Conservation (phyloP, 2,329 filamentous ascomycete genomes). For the Microdochium bolleyi region DNA sequence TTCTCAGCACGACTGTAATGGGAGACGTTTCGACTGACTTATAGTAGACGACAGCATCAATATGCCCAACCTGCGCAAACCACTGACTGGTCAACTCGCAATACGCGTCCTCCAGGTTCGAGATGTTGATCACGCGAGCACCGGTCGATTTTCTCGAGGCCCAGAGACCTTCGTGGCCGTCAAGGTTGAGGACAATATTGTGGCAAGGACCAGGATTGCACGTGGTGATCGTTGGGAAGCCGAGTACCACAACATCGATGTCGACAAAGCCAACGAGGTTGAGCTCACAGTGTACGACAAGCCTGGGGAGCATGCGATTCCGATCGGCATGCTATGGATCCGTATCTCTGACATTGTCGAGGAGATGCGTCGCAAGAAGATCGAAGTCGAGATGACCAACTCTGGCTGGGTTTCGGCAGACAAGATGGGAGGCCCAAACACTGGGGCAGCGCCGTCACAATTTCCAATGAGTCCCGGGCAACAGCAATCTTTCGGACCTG, state of each 20-base stretch:
- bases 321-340: conserved; percentile 93
- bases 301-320: conserved; percentile 79
- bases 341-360: conserved; percentile 95
- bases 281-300: conserved; percentile 98
- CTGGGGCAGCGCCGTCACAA: conserved; percentile 39
- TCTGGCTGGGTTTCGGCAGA: conserved; percentile 97
- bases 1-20: not conserved
- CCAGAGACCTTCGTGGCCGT: conserved; percentile 94
- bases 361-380: conserved; percentile 94
- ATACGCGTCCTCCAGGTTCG: conserved; percentile 83
- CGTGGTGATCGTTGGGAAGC: conserved; percentile 86
- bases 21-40: conserved; percentile 7
- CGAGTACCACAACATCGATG: conserved; percentile 84
- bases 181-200: conserved; percentile 91
- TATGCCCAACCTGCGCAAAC: conserved; percentile 88
- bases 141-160: conserved; percentile 75
- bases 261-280: conserved; percentile 98
- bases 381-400: conserved; percentile 90
- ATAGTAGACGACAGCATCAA: conserved; percentile 86
- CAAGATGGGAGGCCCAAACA: conserved; percentile 63
- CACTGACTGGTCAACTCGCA: conserved; percentile 83
- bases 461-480: conserved; percentile 49
- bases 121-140: conserved; percentile 88
- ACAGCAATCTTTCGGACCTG: conserved; percentile 33
- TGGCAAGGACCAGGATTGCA: conserved; percentile 78